These are phyloP conservation scores for Phytophthora ramorum DNA, from an alignment of 352 stramenopile species.

Conservation along the genomic window DNA sequence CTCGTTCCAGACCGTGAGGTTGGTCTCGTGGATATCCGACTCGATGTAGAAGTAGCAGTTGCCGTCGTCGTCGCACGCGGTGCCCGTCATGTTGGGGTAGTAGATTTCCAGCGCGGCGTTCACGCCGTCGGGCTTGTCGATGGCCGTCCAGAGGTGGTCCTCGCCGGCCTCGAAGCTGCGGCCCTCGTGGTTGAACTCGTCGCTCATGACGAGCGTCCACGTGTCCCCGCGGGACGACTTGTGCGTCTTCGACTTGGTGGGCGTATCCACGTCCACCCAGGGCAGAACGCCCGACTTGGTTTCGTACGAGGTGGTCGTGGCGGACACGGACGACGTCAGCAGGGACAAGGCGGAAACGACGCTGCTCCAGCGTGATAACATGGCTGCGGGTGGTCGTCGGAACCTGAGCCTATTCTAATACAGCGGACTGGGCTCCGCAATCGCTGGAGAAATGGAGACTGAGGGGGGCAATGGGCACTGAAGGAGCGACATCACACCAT, in stretches of 20 bases:
- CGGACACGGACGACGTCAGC: conserved; percentile 2
- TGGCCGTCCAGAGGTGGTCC: conserved; percentile 93
- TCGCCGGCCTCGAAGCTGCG: conserved; percentile 90
- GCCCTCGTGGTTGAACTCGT: conserved; percentile 43
- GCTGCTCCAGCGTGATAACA: conserved; percentile 18
- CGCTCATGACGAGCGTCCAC: conserved; percentile 74
- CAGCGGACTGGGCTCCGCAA: neutral
- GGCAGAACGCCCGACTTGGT: conserved; percentile 48
- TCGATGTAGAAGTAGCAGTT: conserved; percentile 74
- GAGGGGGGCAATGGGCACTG: neutral
- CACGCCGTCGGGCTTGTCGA: conserved; percentile 64
- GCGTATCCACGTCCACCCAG: conserved; percentile 66
- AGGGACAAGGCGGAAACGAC: conserved; percentile 1
- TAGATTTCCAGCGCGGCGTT: conserved; percentile 72
- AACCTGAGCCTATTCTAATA: neutral
- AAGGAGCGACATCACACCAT: conserved; percentile 9
- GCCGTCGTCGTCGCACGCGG: conserved; percentile 51
- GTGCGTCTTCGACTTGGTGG: conserved; percentile 52
- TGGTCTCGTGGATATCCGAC: conserved; percentile 48
- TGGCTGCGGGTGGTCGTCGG: neutral
- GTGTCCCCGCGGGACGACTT: conserved; percentile 54
- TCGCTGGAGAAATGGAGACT: conserved; percentile 17
- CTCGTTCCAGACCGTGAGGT: conserved; percentile 63
- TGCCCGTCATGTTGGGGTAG: conserved; percentile 68
- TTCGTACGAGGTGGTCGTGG: conserved; percentile 22